Conservation (phyloP, 2,329 filamentous ascomycete species). For the Fusarium anguioides region DNA sequence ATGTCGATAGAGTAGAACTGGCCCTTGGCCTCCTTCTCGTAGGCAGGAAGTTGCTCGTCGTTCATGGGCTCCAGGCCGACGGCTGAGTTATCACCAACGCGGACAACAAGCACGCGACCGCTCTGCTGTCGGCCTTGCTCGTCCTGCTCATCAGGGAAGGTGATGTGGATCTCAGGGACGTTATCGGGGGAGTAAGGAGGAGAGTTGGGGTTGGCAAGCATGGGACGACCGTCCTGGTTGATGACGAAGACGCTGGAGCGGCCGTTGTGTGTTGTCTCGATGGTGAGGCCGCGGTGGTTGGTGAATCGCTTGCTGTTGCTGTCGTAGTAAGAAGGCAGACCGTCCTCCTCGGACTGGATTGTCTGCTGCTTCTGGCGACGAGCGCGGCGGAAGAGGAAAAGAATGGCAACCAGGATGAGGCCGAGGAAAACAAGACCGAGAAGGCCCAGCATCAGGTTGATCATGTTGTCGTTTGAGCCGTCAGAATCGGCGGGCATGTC, state of each 20-base stretch:
- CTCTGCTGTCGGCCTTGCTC: slow-evolving; percentile 83
- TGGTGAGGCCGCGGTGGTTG: slow-evolving; percentile 67
- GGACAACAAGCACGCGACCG: slow-evolving; percentile 90
- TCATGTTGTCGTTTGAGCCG: slow-evolving; percentile 66
- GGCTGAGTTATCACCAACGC: slow-evolving; percentile 85
- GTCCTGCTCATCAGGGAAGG: slow-evolving; percentile 95
- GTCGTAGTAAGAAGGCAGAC: slow-evolving; percentile 78
- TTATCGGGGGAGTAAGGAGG: slow-evolving; percentile 83
- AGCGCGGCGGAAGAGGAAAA: slow-evolving; percentile 79
- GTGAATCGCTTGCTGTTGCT: slow-evolving; percentile 58
- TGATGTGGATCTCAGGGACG: slow-evolving; percentile 96
- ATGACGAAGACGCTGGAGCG: slow-evolving; percentile 80
- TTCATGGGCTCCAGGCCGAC: slow-evolving; percentile 91
- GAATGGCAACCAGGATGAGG: slow-evolving; percentile 72
- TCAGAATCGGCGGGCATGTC: slow-evolving; percentile 53
- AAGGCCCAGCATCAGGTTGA: slow-evolving; percentile 83
- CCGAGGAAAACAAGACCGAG: slow-evolving; percentile 81
- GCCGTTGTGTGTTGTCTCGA: slow-evolving; percentile 65
- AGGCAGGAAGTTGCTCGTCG: slow-evolving; percentile 84
- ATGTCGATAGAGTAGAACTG: slow-evolving; percentile 95
- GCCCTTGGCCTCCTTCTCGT: slow-evolving; percentile 81
- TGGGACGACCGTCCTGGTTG: slow-evolving; percentile 78
- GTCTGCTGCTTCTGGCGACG: slow-evolving; percentile 61
- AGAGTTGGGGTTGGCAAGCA: slow-evolving; percentile 79
- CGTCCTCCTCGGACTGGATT: slow-evolving; percentile 52